These are phyloP conservation scores for Magnusiomyces ingens DNA, from an alignment of 1,139 yeast species.

Conservation along the genomic window DNA sequence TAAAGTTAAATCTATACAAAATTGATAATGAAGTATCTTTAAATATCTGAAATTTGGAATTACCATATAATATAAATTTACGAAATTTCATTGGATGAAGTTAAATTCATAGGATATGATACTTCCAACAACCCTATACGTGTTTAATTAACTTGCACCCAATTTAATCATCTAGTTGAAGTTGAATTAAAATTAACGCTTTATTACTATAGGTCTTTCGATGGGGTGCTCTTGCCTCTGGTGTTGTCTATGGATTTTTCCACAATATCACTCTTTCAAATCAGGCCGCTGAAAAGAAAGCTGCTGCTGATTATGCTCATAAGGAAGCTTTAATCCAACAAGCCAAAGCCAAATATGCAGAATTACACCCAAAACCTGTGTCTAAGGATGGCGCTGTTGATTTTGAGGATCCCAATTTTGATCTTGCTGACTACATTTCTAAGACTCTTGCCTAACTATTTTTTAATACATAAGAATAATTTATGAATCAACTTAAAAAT, in stretches of 20 bases:
- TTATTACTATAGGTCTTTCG: conserved; percentile 57
- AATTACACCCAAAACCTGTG: conserved; percentile 47
- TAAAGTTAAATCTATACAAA: not conserved
- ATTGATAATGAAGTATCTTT: too few species aligned
- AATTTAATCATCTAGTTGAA: not conserved
- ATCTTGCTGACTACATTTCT: conserved; percentile 47
- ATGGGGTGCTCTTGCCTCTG: conserved; percentile 88
- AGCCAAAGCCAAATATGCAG: conserved; percentile 85
- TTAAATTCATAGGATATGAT: not conserved
- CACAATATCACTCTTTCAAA: conserved; percentile 69
- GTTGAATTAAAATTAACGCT: not conserved
- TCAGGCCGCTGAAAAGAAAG: conserved; percentile 52
- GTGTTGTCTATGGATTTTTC: conserved; percentile 81
- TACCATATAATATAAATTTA: not conserved
- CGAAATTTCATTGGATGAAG: conserved; percentile 11
- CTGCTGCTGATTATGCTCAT: conserved; percentile 52
- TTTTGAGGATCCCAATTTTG: conserved; percentile 88
- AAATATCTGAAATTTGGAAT: too few species aligned
- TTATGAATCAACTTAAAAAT: not conserved
- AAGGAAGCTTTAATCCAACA: conserved; percentile 73
- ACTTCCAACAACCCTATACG: not conserved
- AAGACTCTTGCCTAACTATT: conserved; percentile 24
- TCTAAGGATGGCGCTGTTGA: conserved; percentile 39
- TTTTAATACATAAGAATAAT: not conserved
- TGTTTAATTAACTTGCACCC: too few species aligned